phyloP scores from a whole-genome alignment of 2,329 filamentous ascomycete species.

The Sphaerulina populicola region DNA sequence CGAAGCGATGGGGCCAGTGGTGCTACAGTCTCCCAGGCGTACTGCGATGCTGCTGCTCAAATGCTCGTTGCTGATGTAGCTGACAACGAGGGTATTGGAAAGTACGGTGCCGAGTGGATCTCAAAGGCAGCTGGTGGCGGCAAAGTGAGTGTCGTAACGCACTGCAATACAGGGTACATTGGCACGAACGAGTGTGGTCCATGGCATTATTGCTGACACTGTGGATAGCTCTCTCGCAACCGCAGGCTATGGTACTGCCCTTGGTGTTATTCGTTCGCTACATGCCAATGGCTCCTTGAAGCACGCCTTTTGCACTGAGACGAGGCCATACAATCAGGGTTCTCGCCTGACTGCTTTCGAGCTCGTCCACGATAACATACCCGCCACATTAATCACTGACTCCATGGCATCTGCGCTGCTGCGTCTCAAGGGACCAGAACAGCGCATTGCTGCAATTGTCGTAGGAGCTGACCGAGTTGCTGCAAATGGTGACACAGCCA shows the following conservation, averaged over 20 bases:
- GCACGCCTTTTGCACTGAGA: constrained; percentile 94
- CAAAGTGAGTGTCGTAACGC: constrained; percentile 76
- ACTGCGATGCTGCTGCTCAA: constrained; percentile 70
- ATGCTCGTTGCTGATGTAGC: constrained; percentile 81
- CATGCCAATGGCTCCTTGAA: constrained; percentile 57
- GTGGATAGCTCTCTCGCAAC: constrained; percentile 70
- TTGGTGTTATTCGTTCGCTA: constrained; percentile 85
- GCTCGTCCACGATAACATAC: constrained; percentile 86
- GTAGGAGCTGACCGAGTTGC: constrained; percentile 94
- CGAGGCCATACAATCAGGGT: constrained; percentile 94
- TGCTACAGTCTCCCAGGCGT: constrained; percentile 56
- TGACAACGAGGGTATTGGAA: constrained; percentile 80
- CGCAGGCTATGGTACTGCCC: constrained; percentile 91
- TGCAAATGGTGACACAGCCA: constrained; percentile 93
- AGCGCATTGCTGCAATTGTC: constrained; percentile 74
- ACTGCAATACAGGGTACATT: constrained; percentile 97
- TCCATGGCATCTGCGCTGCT: constrained; percentile 93
- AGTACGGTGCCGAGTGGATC: constrained; percentile 77
- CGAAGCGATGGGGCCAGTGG: constrained; percentile 39
- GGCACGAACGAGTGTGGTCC: constrained; percentile 2
- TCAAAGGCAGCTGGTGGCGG: constrained; percentile 48
- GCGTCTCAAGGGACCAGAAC: constrained; percentile 48
- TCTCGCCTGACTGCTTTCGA: constrained; percentile 92
- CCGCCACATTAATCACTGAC: constrained; percentile 85
- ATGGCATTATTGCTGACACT: constrained; percentile 21